Percentiles rank a stretch among this genome's conserved stretches.
These are phyloP conservation scores for Erodium moschatum DNA, from an alignment of 441 rosid genomes.

Conservation along the genomic window DNA sequence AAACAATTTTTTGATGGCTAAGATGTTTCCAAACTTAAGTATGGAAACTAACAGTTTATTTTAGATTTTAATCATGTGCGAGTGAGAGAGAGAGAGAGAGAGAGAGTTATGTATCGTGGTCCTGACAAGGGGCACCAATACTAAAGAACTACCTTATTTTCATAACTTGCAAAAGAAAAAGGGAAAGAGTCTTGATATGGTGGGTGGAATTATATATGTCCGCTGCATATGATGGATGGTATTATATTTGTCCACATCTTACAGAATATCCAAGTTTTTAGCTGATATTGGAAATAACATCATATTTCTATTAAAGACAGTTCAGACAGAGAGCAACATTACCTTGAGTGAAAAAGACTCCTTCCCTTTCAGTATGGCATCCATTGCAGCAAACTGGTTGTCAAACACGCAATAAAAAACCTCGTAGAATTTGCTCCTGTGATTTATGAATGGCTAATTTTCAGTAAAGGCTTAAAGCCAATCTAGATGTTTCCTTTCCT, in stretches of 20 bases:
- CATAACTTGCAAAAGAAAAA: neutral
- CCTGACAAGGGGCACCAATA: neutral
- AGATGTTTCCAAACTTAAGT: no score
- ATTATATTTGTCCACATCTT: no score
- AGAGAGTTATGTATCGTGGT: neutral
- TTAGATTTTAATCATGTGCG: no score
- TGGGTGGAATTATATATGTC: neutral
- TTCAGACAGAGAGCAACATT: conserved; percentile 1
- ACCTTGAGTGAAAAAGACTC: conserved; percentile 72
- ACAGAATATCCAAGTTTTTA: neutral
- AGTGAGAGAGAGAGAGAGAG: no score
- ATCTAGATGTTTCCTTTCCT: conserved; percentile 14
- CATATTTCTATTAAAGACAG: neutral
- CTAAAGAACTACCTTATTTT: conserved; percentile 10
- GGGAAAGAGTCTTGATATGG: neutral
- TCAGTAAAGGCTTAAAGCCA: conserved; percentile 10
- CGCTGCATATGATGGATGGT: neutral
- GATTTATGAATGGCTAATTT: conserved; percentile 19
- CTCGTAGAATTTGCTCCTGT: conserved; percentile 61
- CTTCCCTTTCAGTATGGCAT: conserved; percentile 61
- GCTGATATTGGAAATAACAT: neutral
- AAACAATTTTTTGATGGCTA: no score
- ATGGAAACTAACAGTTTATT: neutral
- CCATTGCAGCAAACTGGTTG: conserved; percentile 82
- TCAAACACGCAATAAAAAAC: conserved; percentile 69